Percentiles rank a stretch among this genome's conserved stretches.
Conservation (phyloP, 2,329 filamentous ascomycete genomes). For the Ophiocordyceps australis region DNA sequence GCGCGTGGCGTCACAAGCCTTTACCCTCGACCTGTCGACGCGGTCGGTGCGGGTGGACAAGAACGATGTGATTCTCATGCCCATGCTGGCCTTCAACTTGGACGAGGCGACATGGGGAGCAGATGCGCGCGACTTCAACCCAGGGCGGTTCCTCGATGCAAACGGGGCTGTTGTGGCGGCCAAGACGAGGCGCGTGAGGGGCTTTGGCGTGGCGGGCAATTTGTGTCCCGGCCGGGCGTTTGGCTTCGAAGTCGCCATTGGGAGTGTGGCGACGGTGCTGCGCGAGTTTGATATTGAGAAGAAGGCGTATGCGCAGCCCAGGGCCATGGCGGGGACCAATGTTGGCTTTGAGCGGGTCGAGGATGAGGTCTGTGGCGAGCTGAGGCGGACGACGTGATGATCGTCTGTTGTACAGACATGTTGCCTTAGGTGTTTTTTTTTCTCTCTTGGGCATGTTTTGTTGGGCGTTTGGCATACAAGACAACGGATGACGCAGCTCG, state of each 20-base stretch:
- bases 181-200: slow-evolving; percentile 9
- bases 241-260: slow-evolving; percentile 11
- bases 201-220: slow-evolving; percentile 13
- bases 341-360: slow-evolving; percentile 13
- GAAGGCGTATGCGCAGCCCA: slow-evolving; percentile 6
- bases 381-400: slow-evolving; percentile 3
- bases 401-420: too few relatives aligned
- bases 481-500: too few relatives aligned
- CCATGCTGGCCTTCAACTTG: slow-evolving; percentile 13
- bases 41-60: slow-evolving; percentile 6
- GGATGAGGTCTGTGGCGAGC: slow-evolving; percentile 9
- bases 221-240: slow-evolving; percentile 12
- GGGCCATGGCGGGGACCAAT: slow-evolving; percentile 8
- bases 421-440: too few relatives aligned
- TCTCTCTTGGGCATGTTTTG: too few relatives aligned
- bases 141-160: slow-evolving; percentile 10
- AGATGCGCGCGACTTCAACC: slow-evolving; percentile 8
- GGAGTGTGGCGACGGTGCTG: slow-evolving; percentile 8
- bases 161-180: slow-evolving; percentile 6
- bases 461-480: too few relatives aligned
- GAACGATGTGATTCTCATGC: slow-evolving; percentile 12
- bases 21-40: slow-evolving; percentile 6
- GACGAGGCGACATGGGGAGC: slow-evolving; percentile 10
- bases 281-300: slow-evolving; percentile 9
- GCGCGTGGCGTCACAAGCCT: slow-evolving; percentile 10